Evolutionary conservation across 2,329 filamentous ascomycete species (phyloP), one percentile per base, ranked within the genome.

Genomic region (Stenocarpella maydis): DNA sequence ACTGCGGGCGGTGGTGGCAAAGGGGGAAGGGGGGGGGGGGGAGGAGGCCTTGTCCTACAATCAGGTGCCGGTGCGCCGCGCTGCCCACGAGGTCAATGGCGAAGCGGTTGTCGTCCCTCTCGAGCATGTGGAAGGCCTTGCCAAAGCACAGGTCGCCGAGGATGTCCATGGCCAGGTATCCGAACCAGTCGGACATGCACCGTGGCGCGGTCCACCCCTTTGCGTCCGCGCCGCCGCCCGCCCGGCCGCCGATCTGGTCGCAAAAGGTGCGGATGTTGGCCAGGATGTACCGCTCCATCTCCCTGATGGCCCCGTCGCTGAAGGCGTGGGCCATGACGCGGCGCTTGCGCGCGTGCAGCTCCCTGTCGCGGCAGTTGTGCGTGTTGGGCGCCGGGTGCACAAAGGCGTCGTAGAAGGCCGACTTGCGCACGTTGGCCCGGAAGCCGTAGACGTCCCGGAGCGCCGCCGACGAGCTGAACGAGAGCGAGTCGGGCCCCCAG

Each of bases 401-500:
- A 77, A 92, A 93, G 49, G 89, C 90, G 73, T 91, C 87, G 81
- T 93, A 93, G 81, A 93, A 93, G 73, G 90, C 85, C 49, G 90
- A 86, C 80, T 93, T 93, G 78, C 85, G 82, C 37, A 91, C 87
- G 71, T 90, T 90, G 77, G 87, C 79, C 60, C 83, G 83, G 81
- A 89, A 88, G 72, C 89, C 88, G 79, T 91, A 90, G 71, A 92
- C 90, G 21, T 89, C 86, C 77, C 88, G 88, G 69, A 93, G 82
- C 0, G 91, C 91, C 9, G 86, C 85, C 71, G 86, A 87, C 67
- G 89, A 90, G 83, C 96, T 95, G 82, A 97, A 88, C 1, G 90
- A 93, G 50, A 97, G 82, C 71, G 88, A 88, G 78, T 94, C 93
- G 53, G 93, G 93, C 0, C 91, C 92, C 73, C 91, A 92, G 34